phyloP scores from a whole-genome alignment of 2,329 filamentous ascomycete species.

The Microsporum audouinii region DNA sequence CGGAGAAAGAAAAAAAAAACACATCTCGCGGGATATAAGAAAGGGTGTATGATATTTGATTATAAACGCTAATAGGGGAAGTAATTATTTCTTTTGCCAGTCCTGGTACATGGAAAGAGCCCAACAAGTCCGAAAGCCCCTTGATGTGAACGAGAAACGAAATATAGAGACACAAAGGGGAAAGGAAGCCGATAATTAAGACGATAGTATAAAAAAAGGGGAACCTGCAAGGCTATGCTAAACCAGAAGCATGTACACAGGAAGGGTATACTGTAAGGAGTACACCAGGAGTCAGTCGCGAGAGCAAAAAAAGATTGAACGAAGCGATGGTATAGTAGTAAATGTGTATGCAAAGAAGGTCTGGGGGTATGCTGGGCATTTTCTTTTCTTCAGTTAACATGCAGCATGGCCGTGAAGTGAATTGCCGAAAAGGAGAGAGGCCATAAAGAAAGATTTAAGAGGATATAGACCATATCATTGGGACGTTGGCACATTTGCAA shows the following conservation, averaged over 20 bases:
- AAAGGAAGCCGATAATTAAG: background rate
- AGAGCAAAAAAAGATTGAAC: background rate
- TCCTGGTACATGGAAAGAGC: background rate
- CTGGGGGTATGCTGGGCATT: background rate
- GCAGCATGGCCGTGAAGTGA: background rate
- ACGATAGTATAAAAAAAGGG: background rate
- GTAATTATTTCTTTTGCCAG: background rate
- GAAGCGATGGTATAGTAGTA: background rate
- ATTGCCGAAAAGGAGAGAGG: background rate
- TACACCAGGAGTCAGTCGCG: background rate
- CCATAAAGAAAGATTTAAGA: background rate
- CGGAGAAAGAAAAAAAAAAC: background rate
- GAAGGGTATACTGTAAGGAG: background rate
- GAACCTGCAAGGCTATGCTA: conserved; percentile 1
- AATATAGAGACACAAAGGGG: background rate
- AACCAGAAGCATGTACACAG: conserved; percentile 1
- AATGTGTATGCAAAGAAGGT: background rate
- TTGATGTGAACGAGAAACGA: background rate
- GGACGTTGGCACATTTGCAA: background rate
- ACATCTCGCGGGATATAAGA: background rate
- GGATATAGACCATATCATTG: background rate
- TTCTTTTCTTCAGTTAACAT: background rate
- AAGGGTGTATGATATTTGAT: background rate
- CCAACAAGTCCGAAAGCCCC: background rate
- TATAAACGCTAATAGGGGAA: background rate